Percentiles rank a stretch among this genome's conserved stretches.
These are phyloP conservation scores for Bipolaris oryzae DNA, from an alignment of 2,329 filamentous ascomycete species.

Conservation along the genomic window DNA sequence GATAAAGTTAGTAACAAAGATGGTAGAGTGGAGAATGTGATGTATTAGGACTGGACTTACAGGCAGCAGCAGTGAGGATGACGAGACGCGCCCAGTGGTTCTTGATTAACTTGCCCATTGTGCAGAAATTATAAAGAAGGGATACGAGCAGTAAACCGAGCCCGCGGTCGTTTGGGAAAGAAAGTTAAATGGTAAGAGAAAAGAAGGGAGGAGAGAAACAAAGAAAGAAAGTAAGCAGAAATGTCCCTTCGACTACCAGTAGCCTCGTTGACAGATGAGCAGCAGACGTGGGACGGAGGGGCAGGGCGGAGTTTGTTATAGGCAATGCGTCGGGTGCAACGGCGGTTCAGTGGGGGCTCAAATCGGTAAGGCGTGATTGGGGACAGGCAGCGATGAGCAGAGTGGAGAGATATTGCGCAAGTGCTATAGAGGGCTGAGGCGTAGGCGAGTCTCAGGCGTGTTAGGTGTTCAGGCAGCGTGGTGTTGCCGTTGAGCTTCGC, in stretches of 20 bases:
- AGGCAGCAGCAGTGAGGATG: conserved; percentile 79
- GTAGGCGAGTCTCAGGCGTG: conserved; percentile 44
- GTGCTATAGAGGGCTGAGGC: conserved; percentile 37
- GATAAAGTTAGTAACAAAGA: neutral
- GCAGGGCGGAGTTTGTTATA: conserved; percentile 45
- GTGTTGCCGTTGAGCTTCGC: conserved; percentile 32
- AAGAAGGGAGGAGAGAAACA: conserved; percentile 8
- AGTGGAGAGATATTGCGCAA: conserved; percentile 12
- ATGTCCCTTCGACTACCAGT: conserved; percentile 46
- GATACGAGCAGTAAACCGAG: conserved; percentile 39
- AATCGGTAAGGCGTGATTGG: conserved; percentile 19
- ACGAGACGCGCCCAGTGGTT: conserved; percentile 98
- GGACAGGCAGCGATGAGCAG: conserved; percentile 31
- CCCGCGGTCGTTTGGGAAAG: conserved; percentile 33
- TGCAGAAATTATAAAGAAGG: conserved; percentile 34
- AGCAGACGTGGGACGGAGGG: conserved; percentile 31
- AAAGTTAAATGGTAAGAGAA: conserved; percentile 6
- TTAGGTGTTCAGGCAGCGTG: conserved; percentile 39
- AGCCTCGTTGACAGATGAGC: conserved; percentile 42
- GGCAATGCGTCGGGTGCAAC: conserved; percentile 20
- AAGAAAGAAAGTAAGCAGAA: conserved; percentile 13
- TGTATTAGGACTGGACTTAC: conserved; percentile 56
- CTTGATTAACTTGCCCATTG: conserved; percentile 98
- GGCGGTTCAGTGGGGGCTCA: conserved; percentile 18
- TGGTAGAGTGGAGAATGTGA: neutral